Evolutionary conservation across 148 eudicot genomes (phyloP), one percentile per base, ranked within the genome.

Genomic region (Spergularia bocconei): DNA sequence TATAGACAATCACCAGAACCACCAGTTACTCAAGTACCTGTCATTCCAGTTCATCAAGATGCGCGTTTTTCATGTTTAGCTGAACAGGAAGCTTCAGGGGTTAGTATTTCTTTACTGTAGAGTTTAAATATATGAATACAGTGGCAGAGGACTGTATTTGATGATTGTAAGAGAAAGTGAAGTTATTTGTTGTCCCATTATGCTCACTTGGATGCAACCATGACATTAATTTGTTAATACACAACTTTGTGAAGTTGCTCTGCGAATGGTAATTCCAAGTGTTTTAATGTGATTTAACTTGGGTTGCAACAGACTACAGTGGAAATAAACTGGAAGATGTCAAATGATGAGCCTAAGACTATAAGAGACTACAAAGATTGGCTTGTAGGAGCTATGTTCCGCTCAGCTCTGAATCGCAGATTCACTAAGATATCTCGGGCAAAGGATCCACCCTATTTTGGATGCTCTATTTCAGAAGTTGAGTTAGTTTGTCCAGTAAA

Each of bases 21-120:
- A 72, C 84, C 87, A 71, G 41, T 36, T 33, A 58, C 82, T 64
- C 89, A 89, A 54, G 66, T 23, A 62, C 85, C 76, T 77, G 74
- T 64, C 36, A 84, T 87, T 78, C 96, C 90, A 76, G 69, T 88
- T 73, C 93, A 86, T 33, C 76, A 78, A 71, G 91, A 87, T 74
- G 82, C 89, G 14, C 91, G 86, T 50, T 85, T 81, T 80, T 84
- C 86, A 68, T 89, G 92, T 80, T 88, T 91, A 71, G 85, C 83
- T 76, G 98, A 93, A 81, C 87, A 96, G 60, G 98, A 93, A 84
- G 93, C 98, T 73, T 86, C 90, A 72, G 98, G 98, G 90, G 98
- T 93, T 81, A 85, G 90, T 72, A 41, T 20, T 66, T 19, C 57
- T 41, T 70, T 47, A 48, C 12, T 64, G 23, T 55, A 9, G 13